These are phyloP conservation scores for Rhodosporidiobolus odoratus DNA, from an alignment of 768 basidiomycete genomes.

Conservation along the genomic window DNA sequence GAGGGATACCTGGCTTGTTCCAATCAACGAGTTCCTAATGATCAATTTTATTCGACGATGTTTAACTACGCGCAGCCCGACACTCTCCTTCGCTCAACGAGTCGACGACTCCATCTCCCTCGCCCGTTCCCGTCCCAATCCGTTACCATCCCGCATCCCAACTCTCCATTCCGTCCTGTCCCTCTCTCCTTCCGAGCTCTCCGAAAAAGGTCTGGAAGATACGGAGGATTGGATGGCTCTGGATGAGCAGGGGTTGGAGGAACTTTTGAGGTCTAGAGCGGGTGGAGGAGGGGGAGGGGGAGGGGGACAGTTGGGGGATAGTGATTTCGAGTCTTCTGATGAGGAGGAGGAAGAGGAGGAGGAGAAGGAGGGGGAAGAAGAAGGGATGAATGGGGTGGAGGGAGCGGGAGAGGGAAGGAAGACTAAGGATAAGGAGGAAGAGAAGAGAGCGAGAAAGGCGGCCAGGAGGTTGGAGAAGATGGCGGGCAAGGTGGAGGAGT, in stretches of 20 bases:
- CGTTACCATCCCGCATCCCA: constrained; percentile 41
- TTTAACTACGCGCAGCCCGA: constrained; percentile 53
- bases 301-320: constrained; percentile 45
- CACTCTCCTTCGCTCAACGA: constrained; percentile 66
- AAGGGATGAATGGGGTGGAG: constrained; percentile 47
- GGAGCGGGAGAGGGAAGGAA: background rate
- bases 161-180: background rate
- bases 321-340: constrained; percentile 40
- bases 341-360: constrained; percentile 41
- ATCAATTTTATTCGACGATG: too few species aligned
- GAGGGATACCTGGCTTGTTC: too few species aligned
- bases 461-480: constrained; percentile 66
- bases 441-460: constrained; percentile 49
- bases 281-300: background rate
- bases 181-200: background rate
- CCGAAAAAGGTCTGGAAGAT: constrained; percentile 54
- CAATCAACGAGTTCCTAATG: too few species aligned
- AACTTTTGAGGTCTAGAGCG: constrained; percentile 33
- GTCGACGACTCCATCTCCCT: constrained; percentile 61
- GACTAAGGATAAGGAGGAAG: constrained; percentile 44
- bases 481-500: constrained; percentile 78
- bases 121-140: constrained; percentile 35
- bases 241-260: constrained; percentile 37
- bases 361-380: constrained; percentile 38
- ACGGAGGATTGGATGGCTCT: constrained; percentile 72